Base-by-base conservation (phyloP, 2,329 filamentous ascomycete species). In the Phyllachora maydis region DNA sequence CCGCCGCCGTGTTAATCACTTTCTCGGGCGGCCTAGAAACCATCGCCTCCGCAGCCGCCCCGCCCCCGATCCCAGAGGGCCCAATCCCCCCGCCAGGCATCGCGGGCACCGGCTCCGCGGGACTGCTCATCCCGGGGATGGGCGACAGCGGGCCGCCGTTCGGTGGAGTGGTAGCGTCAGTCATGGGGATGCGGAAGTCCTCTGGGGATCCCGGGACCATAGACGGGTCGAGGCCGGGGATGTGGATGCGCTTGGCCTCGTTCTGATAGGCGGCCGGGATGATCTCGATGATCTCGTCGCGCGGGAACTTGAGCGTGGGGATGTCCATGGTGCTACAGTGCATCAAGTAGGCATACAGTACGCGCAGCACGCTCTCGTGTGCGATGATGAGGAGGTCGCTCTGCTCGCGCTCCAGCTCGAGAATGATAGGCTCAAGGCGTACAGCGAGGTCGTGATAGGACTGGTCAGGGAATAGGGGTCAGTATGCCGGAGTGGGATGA, bases 361-460 rank as follows among this genome's bases (percentile, higher is more conserved):
- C 88, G 20, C 88, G 77, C 22, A 98, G 62, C n/a, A 98, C 88
- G 24, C 81, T 91, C 47, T 98, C 88, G 46, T 98, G 88, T 1
- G 88, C 88, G 35, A 98, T 93, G 41, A 98, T 93, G 25, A 98
- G 64, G n/a, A 98, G 62, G 43, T 98, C 88, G 34, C 90, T 91
- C 38, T 93, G 79, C 51, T 98, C 88, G 20, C 88, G 73, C 53
- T 98, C 88, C 9, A 98, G 65, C 45, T 98, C 88, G 15, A 98
- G 65, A 40, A 98, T 98, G 39, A 98, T 92, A 19, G 88, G 90
- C 45, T 98, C 88, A 22, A 98, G 68, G 12, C 88, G 78, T 29
- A 98, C 88, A n/a, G 88, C 88, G 20, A 98, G 69, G 41, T 98
- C 88, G 44, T 98, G 88, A 47, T 98, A 98, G 6, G 85, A 95